phyloP scores from a whole-genome alignment of 2,329 filamentous ascomycete genomes.

The Orbilia blumenaviensis region DNA sequence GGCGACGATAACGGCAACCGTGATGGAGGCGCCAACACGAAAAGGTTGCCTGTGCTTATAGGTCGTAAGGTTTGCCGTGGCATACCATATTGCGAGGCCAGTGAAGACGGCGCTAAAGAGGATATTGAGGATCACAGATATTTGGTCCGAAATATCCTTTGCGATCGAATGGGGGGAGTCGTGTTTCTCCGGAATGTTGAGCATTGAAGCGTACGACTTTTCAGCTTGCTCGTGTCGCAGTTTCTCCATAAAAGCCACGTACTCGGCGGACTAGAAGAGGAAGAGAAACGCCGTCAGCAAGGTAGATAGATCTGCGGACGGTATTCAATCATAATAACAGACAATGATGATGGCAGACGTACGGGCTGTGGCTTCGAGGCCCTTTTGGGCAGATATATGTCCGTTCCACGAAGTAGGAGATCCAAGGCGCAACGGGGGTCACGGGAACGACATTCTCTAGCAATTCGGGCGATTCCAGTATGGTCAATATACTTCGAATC shows the following conservation, averaged over 20 bases:
- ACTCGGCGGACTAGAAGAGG: constrained; percentile 18
- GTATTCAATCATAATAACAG: not conserved
- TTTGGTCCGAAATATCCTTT: constrained; percentile 43
- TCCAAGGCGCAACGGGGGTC: constrained; percentile 13
- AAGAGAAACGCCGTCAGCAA: not conserved
- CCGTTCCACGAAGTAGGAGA: constrained; percentile 26
- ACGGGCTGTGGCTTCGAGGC: constrained; percentile 25
- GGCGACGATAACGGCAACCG: constrained; percentile 33
- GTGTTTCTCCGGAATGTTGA: not conserved
- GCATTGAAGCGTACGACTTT: constrained; percentile 32
- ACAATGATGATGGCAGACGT: not conserved
- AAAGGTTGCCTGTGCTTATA: constrained; percentile 26
- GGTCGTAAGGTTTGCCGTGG: constrained; percentile 37
- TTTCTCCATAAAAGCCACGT: constrained; percentile 32
- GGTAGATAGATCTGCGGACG: not conserved
- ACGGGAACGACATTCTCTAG: not conserved
- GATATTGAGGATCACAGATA: constrained; percentile 45
- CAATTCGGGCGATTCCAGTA: not conserved
- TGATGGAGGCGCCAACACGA: constrained; percentile 33
- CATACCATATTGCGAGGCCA: constrained; percentile 45
- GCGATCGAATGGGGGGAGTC: constrained; percentile 22
- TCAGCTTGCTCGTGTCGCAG: constrained; percentile 38
- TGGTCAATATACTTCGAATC: constrained; percentile 19
- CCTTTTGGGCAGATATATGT: constrained; percentile 9
- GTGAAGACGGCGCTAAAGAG: constrained; percentile 44